Base-by-base conservation (phyloP, 2,329 filamentous ascomycete species). In the Exophiala lecanii-corni region DNA sequence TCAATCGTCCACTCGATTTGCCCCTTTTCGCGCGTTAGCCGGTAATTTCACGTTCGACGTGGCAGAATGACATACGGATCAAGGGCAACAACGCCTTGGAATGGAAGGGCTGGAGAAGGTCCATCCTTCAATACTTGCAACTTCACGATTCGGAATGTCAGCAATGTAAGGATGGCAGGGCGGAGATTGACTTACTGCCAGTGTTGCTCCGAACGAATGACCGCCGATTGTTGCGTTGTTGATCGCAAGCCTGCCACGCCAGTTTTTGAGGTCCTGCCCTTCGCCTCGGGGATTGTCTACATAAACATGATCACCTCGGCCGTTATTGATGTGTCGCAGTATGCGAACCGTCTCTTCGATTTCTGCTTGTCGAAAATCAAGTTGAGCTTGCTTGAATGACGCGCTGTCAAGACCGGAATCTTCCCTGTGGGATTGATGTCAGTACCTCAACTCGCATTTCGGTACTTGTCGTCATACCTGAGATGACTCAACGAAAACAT, bases 131-230 rank as follows among this genome's bases (percentile, higher is more conserved):
- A 30, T 13, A 44, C 44, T 43, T 53, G 50, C 18, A 53, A 39
- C 49, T 51, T 21, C 2, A n/a, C 5, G 5, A 21, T 32, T 28
- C 26, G 7, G 31, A 20, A 16, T 32, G 17, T 13, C 20, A 16
- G 9, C 6, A 21, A 19, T 40, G 6, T 6, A 26, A 17, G n/a
- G 6, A 40, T 31, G 13, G 18, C 16, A n/a, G 30, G 38, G 9
- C 12, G 15, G 18, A 20, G 17, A 28, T 21, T 25, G 15, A 45
- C 48, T 38, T 36, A 51, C 48, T 17, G 77, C 79, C 2, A 76
- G 72, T 0, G 81, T 84, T 2, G 79, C 81, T 36, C 81, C 81
- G 62, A 80, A 83, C 0, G 78, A 82, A 57, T 84, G 81, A 0
- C 81, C 81, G 3, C 68, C 75, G 6, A 84, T 68, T 34, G 77